Percentiles rank a stretch among this genome's conserved stretches.
Evolutionary conservation across 2,329 filamentous ascomycete genomes (phyloP).

Genomic region (Cadophora sp.): DNA sequence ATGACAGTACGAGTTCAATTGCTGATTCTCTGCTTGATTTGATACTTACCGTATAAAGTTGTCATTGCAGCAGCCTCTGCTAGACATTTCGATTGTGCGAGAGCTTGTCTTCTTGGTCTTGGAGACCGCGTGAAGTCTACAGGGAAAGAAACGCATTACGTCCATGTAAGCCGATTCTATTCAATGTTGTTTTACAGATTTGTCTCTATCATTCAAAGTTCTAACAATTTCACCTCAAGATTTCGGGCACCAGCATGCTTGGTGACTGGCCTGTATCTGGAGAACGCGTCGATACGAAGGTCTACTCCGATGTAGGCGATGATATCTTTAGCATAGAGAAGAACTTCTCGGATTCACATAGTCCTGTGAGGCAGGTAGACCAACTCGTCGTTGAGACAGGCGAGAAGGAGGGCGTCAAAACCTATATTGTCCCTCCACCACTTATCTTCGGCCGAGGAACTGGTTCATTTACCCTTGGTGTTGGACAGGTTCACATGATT

Average conservation of each 20-base stretch:
- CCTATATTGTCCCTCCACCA: constrained; percentile 54
- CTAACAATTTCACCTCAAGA: constrained; percentile 37
- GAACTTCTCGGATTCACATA: constrained; percentile 47
- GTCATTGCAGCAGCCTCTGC: constrained; percentile 53
- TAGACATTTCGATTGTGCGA: constrained; percentile 48
- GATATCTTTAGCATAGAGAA: constrained; percentile 53
- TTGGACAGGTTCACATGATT: constrained; percentile 50
- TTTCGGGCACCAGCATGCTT: constrained; percentile 53
- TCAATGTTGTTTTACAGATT: background rate
- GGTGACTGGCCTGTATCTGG: constrained; percentile 50
- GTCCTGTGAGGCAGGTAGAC: constrained; percentile 52
- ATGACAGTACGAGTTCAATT: constrained; percentile 31
- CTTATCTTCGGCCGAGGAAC: constrained; percentile 55
- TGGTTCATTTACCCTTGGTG: constrained; percentile 50
- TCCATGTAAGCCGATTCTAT: constrained; percentile 45
- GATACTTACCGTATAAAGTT: constrained; percentile 37
- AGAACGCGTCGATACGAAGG: constrained; percentile 42
- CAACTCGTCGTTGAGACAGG: constrained; percentile 51
- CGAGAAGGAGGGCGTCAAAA: constrained; percentile 50
- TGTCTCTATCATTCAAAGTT: background rate
- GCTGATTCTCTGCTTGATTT: background rate
- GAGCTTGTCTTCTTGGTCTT: constrained; percentile 53
- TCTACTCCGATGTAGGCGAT: constrained; percentile 51
- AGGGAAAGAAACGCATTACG: constrained; percentile 47
- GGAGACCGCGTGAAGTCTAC: constrained; percentile 47